These are phyloP conservation scores for Nicotiana undulata DNA, from an alignment of 257 asterid genomes.

Conservation along the genomic window DNA sequence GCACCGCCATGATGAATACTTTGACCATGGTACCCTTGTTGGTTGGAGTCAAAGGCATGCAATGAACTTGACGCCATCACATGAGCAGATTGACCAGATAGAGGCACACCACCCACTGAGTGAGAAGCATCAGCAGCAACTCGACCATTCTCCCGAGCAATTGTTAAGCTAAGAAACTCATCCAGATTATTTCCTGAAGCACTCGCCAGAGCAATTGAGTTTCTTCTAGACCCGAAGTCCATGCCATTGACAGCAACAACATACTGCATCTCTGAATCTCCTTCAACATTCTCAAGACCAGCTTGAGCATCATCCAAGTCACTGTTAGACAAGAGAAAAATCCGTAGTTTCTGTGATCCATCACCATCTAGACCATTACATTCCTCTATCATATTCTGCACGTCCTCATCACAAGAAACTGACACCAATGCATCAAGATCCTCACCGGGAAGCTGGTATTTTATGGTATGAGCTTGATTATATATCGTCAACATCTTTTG, in stretches of 20 bases:
- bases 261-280: conserved; percentile 66
- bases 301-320: conserved; percentile 69
- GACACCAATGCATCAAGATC: conserved; percentile 93
- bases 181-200: conserved; percentile 55
- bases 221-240: conserved; percentile 65
- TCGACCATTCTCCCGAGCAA: conserved; percentile 40
- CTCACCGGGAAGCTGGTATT: conserved; percentile 98
- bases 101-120: conserved; percentile 29
- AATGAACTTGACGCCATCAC: conserved; percentile 30
- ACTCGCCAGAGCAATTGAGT: conserved; percentile 52
- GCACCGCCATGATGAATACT: conserved; percentile 34
- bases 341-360: conserved; percentile 66
- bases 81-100: conserved; percentile 38
- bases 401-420: conserved; percentile 83
- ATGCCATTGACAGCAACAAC: conserved; percentile 80
- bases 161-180: conserved; percentile 50
- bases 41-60: conserved; percentile 32
- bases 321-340: conserved; percentile 54
- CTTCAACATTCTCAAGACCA: conserved; percentile 45
- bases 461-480: conserved; percentile 47
- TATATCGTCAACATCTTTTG: conserved; percentile 50
- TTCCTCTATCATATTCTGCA: conserved; percentile 92
- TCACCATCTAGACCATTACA: conserved; percentile 44
- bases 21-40: conserved; percentile 32
- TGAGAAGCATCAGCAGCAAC: conserved; percentile 27